These are phyloP conservation scores for Pythium myriotylum DNA, from an alignment of 352 stramenopile species.

Conservation along the genomic window DNA sequence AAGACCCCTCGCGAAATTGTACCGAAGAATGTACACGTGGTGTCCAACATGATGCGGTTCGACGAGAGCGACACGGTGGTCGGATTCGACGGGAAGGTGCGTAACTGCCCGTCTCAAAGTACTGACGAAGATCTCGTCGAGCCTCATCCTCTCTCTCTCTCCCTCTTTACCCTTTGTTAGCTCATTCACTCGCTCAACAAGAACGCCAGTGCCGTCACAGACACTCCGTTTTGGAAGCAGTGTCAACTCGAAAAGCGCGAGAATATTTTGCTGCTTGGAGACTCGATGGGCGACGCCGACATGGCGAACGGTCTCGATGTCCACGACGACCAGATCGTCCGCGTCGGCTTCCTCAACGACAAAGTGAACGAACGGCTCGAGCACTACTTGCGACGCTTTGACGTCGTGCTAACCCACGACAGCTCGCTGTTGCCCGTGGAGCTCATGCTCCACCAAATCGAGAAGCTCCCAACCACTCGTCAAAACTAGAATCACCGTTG, in stretches of 20 bases:
- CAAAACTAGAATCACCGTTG: too few relatives aligned
- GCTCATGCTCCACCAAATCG: slow-evolving; percentile 60
- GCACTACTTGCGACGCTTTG: slow-evolving; percentile 57
- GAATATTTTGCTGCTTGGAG: slow-evolving; percentile 78
- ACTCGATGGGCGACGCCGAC: slow-evolving; percentile 68
- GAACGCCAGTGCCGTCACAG: slow-evolving; percentile 62
- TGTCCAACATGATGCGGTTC: slow-evolving; percentile 86
- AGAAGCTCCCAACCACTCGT: slow-evolving; percentile 11
- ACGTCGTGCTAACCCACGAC: slow-evolving; percentile 84
- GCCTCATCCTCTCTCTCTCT: background rate
- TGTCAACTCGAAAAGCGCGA: slow-evolving; percentile 67
- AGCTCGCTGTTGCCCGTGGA: slow-evolving; percentile 61
- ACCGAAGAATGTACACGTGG: slow-evolving; percentile 69
- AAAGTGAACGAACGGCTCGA: slow-evolving; percentile 56
- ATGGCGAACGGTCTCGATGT: slow-evolving; percentile 69
- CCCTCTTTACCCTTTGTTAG: slow-evolving; percentile 15
- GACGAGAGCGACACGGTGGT: slow-evolving; percentile 43
- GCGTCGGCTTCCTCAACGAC: slow-evolving; percentile 75
- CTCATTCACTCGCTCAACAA: slow-evolving; percentile 86
- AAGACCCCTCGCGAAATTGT: slow-evolving; percentile 30
- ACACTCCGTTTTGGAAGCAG: slow-evolving; percentile 74
- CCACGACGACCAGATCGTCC: slow-evolving; percentile 64
- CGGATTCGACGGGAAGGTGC: slow-evolving; percentile 57
- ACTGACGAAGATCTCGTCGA: too few relatives aligned
- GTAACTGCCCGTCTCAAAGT: background rate